Conservation (phyloP, 345 rosid genomes). For the Salix viminalis region DNA sequence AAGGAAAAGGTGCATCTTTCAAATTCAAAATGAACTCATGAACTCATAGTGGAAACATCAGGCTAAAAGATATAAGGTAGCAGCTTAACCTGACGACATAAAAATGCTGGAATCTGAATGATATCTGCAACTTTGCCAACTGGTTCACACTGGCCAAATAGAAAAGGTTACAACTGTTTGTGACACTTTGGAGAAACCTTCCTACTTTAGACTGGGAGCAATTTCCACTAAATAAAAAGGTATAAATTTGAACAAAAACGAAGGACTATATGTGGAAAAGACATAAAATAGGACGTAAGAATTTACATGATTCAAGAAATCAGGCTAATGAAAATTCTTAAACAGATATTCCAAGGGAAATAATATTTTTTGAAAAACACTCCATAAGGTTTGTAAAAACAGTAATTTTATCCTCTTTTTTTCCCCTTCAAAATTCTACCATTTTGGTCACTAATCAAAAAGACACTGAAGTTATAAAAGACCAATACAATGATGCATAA, state of each 20-base stretch:
- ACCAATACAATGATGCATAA: neutral
- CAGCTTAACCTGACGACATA: conserved; percentile 80
- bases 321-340: neutral
- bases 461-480: neutral
- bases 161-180: conserved; percentile 2
- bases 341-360: neutral
- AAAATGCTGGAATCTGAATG: conserved; percentile 94
- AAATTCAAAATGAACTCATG: neutral
- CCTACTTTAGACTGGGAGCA: neutral
- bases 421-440: neutral
- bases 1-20: neutral
- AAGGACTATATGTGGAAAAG: neutral
- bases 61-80: neutral
- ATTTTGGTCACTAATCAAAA: neutral
- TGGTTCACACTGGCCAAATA: conserved; percentile 61
- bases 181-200: conserved; percentile 13
- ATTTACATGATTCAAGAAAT: neutral
- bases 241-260: neutral
- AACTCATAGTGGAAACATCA: conserved; percentile 10
- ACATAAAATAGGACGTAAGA: neutral
- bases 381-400: neutral
- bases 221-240: neutral
- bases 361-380: neutral
- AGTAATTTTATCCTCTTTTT: neutral
- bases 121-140: conserved; percentile 89